Percentiles rank a stretch among this genome's conserved stretches.
Conservation (phyloP, 164 flowering plant species). For the Houttuynia cordata region DNA sequence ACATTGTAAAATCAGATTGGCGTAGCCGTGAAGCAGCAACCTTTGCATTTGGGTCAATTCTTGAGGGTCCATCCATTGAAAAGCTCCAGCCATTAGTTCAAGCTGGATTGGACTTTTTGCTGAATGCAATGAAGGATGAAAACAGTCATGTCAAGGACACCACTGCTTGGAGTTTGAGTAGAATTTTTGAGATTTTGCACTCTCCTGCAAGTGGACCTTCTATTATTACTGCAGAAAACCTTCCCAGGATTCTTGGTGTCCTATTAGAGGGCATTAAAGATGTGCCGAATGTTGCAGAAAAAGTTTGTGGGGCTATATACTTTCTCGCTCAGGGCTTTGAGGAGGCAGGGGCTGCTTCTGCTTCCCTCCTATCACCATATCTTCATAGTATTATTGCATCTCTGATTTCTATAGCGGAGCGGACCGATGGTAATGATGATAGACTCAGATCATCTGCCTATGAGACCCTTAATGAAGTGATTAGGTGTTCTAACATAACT, state of each 20-base stretch:
- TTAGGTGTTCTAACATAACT: constrained; percentile 50
- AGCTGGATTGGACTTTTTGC: constrained; percentile 51
- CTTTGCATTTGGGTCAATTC: constrained; percentile 73
- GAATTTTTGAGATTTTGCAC: constrained; percentile 70
- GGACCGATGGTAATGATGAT: constrained; percentile 49
- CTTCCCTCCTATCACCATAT: constrained; percentile 43
- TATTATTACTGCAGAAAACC: constrained; percentile 43
- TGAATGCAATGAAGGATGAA: constrained; percentile 51
- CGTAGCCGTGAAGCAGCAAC: constrained; percentile 72
- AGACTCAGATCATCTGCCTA: constrained; percentile 69
- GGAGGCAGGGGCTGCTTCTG: constrained; percentile 32
- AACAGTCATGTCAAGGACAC: constrained; percentile 73
- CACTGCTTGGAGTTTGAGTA: constrained; percentile 76
- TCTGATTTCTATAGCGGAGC: constrained; percentile 45
- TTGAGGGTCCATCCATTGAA: constrained; percentile 65
- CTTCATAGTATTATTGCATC: constrained; percentile 39
- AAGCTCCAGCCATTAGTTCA: constrained; percentile 54
- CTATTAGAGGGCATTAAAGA: constrained; percentile 57
- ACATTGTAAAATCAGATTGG: constrained; percentile 62
- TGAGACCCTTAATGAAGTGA: constrained; percentile 73
- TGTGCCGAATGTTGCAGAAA: constrained; percentile 66
- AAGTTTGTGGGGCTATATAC: constrained; percentile 82
- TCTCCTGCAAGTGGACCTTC: constrained; percentile 45
- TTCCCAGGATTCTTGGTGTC: constrained; percentile 36
- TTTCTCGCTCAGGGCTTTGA: constrained; percentile 73